phyloP scores from a whole-genome alignment of 2,329 filamentous ascomycete species.

The Epichloe typhina region DNA sequence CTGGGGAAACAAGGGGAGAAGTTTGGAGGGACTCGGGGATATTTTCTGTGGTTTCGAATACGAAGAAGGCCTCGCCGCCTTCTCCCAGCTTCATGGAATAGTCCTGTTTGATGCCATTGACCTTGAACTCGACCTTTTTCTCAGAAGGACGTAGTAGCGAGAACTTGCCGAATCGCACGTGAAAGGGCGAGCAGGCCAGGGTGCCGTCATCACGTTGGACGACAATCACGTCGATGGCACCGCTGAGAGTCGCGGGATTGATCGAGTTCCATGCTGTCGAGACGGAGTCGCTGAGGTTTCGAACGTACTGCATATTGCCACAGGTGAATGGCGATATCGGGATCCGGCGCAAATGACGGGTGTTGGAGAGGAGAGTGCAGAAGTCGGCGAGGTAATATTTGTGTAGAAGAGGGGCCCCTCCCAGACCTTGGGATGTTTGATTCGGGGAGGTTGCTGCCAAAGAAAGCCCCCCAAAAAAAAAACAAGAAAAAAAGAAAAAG shows the following conservation, averaged over 20 bases:
- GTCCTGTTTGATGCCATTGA: conserved; percentile 83
- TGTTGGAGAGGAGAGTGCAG: neutral
- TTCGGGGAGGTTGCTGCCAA: too few species aligned
- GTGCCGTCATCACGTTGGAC: conserved; percentile 89
- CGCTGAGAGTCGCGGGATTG: conserved; percentile 92
- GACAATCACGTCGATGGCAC: conserved; percentile 97
- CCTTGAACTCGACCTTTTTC: conserved; percentile 96
- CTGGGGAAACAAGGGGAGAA: conserved; percentile 82
- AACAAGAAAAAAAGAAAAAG: too few species aligned
- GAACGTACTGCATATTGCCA: conserved; percentile 83
- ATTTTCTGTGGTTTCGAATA: conserved; percentile 85
- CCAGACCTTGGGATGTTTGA: too few species aligned
- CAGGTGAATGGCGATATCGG: conserved; percentile 3
- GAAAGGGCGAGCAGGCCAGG: conserved; percentile 88
- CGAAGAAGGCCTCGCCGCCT: conserved; percentile 95
- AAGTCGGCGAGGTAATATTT: neutral
- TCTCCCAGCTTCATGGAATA: conserved; percentile 98
- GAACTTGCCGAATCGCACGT: conserved; percentile 98
- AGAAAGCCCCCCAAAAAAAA: too few species aligned
- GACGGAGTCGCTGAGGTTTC: conserved; percentile 87
- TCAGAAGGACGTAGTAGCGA: conserved; percentile 87
- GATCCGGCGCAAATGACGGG: neutral
- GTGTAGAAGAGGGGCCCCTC: too few species aligned
- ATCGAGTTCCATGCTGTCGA: conserved; percentile 99
- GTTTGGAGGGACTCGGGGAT: conserved; percentile 93